phyloP scores from a whole-genome alignment of 306 rosid genomes.

The Fagus sylvatica region DNA sequence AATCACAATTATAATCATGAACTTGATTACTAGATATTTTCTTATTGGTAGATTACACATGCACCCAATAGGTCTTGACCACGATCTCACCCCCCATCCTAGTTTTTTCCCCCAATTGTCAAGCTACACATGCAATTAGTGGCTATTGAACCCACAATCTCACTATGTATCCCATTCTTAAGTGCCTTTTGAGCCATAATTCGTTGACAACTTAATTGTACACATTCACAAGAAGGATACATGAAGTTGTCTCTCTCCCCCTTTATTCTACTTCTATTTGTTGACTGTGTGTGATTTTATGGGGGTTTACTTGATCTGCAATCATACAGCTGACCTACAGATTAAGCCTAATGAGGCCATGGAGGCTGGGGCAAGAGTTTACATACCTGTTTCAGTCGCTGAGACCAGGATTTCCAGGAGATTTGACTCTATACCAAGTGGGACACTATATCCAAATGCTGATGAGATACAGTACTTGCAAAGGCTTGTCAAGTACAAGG shows the following conservation, averaged over 20 bases:
- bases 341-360: conserved; percentile 72
- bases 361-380: conserved; percentile 60
- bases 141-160: neutral
- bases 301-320: conserved; percentile 44
- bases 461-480: conserved; percentile 92
- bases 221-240: neutral
- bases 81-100: too few relatives aligned
- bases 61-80: too few relatives aligned
- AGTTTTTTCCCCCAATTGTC: too few relatives aligned
- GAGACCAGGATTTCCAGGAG: conserved; percentile 84
- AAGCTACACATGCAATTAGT: neutral
- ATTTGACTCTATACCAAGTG: conserved; percentile 88
- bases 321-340: conserved; percentile 60
- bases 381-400: conserved; percentile 73
- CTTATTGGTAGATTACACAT: neutral
- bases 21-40: neutral
- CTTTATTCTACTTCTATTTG: conserved; percentile 8
- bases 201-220: neutral
- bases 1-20: conserved; percentile 16
- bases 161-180: neutral
- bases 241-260: neutral
- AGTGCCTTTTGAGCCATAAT: neutral
- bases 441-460: conserved; percentile 88
- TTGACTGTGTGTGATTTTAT: conserved; percentile 21
- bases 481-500: conserved; percentile 92